These are phyloP conservation scores for Streptanthus diversifolius DNA, from an alignment of 345 rosid species.

Conservation along the genomic window DNA sequence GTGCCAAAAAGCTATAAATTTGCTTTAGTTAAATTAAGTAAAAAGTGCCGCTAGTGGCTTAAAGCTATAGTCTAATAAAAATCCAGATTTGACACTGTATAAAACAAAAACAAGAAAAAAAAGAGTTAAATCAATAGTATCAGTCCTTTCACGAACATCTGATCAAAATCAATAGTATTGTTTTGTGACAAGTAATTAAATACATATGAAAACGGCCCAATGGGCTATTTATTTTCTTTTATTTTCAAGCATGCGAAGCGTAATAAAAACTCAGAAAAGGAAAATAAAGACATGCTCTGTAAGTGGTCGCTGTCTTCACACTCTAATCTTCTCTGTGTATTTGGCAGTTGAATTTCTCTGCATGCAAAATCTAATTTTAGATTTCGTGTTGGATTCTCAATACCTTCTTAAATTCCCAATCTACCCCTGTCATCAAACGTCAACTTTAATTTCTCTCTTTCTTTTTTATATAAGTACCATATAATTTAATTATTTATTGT, in stretches of 20 bases:
- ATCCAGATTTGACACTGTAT: neutral
- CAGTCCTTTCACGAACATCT: constrained; percentile 13
- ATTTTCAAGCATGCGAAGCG: constrained; percentile 27
- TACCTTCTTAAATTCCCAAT: constrained; percentile 14
- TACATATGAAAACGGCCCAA: constrained; percentile 20
- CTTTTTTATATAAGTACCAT: neutral
- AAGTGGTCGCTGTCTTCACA: constrained; percentile 38
- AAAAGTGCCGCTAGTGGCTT: neutral
- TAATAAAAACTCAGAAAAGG: neutral
- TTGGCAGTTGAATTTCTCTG: constrained; percentile 37
- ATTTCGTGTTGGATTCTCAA: constrained; percentile 40
- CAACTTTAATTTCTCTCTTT: constrained; percentile 27
- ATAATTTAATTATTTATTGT: neutral
- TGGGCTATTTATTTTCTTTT: constrained; percentile 23
- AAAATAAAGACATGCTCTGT: constrained; percentile 29
- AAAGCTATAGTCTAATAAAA: constrained; percentile 2
- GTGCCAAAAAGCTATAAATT: constrained; percentile 6
- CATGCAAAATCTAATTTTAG: constrained; percentile 41
- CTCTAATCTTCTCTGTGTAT: constrained; percentile 34
- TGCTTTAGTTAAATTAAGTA: neutral
- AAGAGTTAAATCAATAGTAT: constrained; percentile 7
- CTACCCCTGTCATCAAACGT: constrained; percentile 32
- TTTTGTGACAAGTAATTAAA: neutral
- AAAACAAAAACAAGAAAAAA: neutral
- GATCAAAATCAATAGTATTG: neutral